Base-by-base conservation (phyloP, 345 rosid genomes). In the Anastatica hierochuntica region DNA sequence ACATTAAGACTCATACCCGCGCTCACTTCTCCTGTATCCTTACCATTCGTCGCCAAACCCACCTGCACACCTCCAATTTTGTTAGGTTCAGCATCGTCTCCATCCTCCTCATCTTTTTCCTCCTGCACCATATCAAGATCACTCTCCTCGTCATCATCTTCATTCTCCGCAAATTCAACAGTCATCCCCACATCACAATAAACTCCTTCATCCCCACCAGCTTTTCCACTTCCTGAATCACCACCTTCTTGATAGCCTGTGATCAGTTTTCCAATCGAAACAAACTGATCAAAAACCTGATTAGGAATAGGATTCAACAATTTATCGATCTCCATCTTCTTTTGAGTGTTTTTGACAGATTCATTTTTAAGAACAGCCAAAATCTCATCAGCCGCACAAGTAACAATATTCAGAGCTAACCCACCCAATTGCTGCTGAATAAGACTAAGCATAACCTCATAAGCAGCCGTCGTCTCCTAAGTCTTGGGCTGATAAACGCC, bases 381-480 rank as follows among this genome's bases (percentile, higher is more conserved):
- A 60, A 90, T 84, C 83, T 87, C 96, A 72, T 90, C 98, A 0
- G 92, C 98, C 0, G 88, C 95, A 35, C 81, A 90, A 17, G 79
- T 67, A 45, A 79, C 82, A 36, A 90, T 82, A 71, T 75, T 80
- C 17, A 59, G 60, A 6, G 90, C 81, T 63, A 78, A 85, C 14
- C 89, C 98, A 26, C 92, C 95, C 73, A 87, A 61, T 63, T 80
- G 96, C 60, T 72, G 74, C 51, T 84, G 88, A 75, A 86, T 83
- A 20, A 82, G 71, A 39, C 83, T 56, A 39, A 90, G 79, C 83
- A 86, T 78, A 5, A 79, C 79, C 76, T 79, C 94, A 20, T 82
- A 90, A 17, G 96, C 94, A 47, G 83, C 96, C 57, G 75, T 69
- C 4, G 94, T 90, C 64, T 84, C 85, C 79, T 77, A 82, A 2